Evolutionary conservation across 1,139 yeast species (phyloP), one percentile per base, ranked within the genome.

Genomic region (Saccharomyces pastorianus): DNA sequence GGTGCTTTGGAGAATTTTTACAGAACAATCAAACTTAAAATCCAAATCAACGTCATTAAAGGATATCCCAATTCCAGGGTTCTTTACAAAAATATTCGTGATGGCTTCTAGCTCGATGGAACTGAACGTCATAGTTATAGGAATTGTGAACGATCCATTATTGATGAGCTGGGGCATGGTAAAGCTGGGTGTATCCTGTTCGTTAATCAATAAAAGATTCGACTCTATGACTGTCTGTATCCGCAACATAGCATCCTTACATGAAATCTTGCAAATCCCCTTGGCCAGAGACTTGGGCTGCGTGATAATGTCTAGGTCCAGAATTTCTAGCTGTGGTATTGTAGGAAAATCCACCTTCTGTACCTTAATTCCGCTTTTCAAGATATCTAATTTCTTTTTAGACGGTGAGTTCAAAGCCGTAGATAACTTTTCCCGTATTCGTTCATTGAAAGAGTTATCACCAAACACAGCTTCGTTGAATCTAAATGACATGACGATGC

Each of bases 31-130:
- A 49, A 69, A 68, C 51, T 67, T 59, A 53, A 69, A 69, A 54
- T 68, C 71, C 34, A 69, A 54, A 41, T 63, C 61, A 7, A 69
- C 72, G 55, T 69, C 73, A 55, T 69, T 69, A 56, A 69, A 69
- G n/a, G 72, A 67, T 23, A 69, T 61, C 20, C 71, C 68, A 7
- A 69, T 59, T 17, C 71, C 70, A 23, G 66, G 62, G 47, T 64
- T 61, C 53, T 66, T 63, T 47, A 68, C 66, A 53, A 67, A 68
- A 1, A 67, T 61, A 53, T 69, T 69, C 6, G 69, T 63, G 23
- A 69, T 69, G 3, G 72, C 70, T 51, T 69, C 71, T 46, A 69
- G 57, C 34, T 63, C 61, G 38, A 68, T 67, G 26, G 64, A 61
- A 23, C 63, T 62, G 55, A 69, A 69, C 4, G 66, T 65, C 67